A percentile compares a stretch with the other conserved stretches of the same genome.
Evolutionary conservation across 2,329 filamentous ascomycete species (phyloP).

Genomic region (Gremmenia infestans): DNA sequence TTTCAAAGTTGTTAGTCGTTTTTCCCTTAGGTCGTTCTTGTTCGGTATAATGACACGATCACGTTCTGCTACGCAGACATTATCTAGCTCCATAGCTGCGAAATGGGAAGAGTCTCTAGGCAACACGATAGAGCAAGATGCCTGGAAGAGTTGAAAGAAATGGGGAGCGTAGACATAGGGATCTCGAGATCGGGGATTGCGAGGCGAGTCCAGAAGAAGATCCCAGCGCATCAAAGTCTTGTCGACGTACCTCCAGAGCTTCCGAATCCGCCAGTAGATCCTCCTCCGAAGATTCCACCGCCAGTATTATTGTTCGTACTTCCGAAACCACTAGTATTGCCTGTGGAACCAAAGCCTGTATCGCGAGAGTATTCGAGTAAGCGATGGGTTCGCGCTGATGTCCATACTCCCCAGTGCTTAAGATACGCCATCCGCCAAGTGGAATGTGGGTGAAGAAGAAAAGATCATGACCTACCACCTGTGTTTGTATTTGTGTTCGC

Average conservation of each 20-base stretch:
- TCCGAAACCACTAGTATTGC: constrained; percentile 36
- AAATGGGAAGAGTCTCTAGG: background rate
- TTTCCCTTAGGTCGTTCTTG: background rate
- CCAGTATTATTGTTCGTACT: constrained; percentile 32
- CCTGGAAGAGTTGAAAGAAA: background rate
- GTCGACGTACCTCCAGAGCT: constrained; percentile 36
- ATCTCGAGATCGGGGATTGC: background rate
- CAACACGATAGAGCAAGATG: background rate
- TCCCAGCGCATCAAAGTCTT: constrained; percentile 20
- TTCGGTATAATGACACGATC: background rate
- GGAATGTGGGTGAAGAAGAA: constrained; percentile 6
- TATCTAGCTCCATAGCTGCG: background rate
- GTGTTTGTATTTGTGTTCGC: constrained; percentile 29
- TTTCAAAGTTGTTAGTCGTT: constrained; percentile 17
- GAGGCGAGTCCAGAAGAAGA: constrained; percentile 17
- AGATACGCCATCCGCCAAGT: constrained; percentile 8
- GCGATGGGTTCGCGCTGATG: constrained; percentile 27
- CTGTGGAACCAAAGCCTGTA: constrained; percentile 40
- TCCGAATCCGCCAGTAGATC: constrained; percentile 32
- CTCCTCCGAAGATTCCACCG: constrained; percentile 38
- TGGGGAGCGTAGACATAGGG: constrained; percentile 1
- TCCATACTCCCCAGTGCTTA: constrained; percentile 12
- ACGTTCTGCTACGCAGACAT: background rate
- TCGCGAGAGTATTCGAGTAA: constrained; percentile 29
- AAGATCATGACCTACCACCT: constrained; percentile 33